A percentile compares a stretch with the other conserved stretches of the same genome.
These are phyloP conservation scores for Macrolepiota dolichaula DNA, from an alignment of 768 basidiomycete genomes.

Conservation along the genomic window DNA sequence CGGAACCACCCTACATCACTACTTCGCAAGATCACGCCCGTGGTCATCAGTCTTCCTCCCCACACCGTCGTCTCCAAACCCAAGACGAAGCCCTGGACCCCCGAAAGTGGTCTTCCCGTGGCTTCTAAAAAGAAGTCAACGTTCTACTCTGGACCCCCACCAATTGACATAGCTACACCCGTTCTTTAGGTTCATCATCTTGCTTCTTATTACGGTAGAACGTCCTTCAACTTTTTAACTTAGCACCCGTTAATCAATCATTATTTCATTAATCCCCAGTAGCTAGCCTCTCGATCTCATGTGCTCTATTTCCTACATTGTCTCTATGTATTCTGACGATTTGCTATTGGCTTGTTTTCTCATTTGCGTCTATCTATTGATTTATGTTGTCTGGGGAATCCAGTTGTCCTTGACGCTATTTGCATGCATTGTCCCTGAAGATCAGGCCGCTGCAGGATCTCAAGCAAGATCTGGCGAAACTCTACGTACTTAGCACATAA, in stretches of 20 bases:
- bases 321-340: conserved; percentile 22
- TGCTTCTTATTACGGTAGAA: conserved; percentile 37
- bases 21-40: conserved; percentile 21
- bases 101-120: conserved; percentile 45
- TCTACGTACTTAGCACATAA: background rate
- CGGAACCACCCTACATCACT: conserved; percentile 12
- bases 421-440: conserved; percentile 9
- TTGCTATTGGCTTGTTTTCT: conserved; percentile 16
- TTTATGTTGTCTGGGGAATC: background rate
- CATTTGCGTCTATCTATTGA: conserved; percentile 6
- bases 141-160: conserved; percentile 21
- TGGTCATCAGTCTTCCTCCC: conserved; percentile 28
- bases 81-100: conserved; percentile 41
- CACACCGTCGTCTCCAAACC: conserved; percentile 42
- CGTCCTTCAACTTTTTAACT: conserved; percentile 26
- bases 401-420: background rate
- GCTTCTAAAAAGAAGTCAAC: conserved; percentile 38
- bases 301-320: conserved; percentile 20
- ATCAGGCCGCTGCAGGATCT: conserved; percentile 7
- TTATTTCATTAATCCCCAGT: conserved; percentile 33
- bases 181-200: conserved; percentile 36
- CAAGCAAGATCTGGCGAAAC: background rate
- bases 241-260: conserved; percentile 28
- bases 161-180: conserved; percentile 36
- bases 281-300: conserved; percentile 30